phyloP scores from a whole-genome alignment of 2,329 filamentous ascomycete species.

The Sclerotinia glacialis region DNA sequence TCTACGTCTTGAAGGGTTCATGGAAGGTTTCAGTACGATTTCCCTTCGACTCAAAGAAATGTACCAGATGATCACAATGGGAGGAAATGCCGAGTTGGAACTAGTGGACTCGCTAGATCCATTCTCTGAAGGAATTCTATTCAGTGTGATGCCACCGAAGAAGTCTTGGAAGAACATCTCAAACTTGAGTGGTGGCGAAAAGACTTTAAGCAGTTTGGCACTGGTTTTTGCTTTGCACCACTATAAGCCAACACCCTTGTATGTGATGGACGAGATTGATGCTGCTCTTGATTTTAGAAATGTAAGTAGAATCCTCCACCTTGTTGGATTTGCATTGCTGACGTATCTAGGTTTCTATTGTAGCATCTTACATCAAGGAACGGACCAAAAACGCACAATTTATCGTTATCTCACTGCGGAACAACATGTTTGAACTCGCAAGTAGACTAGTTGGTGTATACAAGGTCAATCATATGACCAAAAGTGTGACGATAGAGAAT shows the following conservation, averaged over 20 bases:
- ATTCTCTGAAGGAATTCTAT: constrained; percentile 94
- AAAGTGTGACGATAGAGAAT: constrained; percentile 88
- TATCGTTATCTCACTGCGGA: constrained; percentile 94
- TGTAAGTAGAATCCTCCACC: constrained; percentile 55
- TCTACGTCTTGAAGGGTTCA: constrained; percentile 90
- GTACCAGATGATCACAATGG: constrained; percentile 99
- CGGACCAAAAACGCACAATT: constrained; percentile 99
- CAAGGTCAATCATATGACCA: constrained; percentile 99
- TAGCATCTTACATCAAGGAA: constrained; percentile 98
- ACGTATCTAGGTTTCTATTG: constrained; percentile 71
- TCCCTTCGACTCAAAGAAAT: constrained; percentile 96
- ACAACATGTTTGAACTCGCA: constrained; percentile 99
- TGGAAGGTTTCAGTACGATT: constrained; percentile 94
- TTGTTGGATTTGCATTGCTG: constrained; percentile 18
- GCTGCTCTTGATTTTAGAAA: constrained; percentile 97
- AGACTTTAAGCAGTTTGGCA: constrained; percentile 89
- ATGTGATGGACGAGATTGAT: constrained; percentile 99
- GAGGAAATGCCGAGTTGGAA: constrained; percentile 95
- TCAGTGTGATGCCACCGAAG: constrained; percentile 98
- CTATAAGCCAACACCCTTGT: constrained; percentile 94
- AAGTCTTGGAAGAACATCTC: constrained; percentile 99
- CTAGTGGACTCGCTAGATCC: constrained; percentile 94
- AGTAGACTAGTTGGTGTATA: constrained; percentile 93
- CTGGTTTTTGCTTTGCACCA: constrained; percentile 98
- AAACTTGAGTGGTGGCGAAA: constrained; percentile 93